Base-by-base conservation (phyloP, 2,329 filamentous ascomycete genomes). In the Zasmidium cellare region DNA sequence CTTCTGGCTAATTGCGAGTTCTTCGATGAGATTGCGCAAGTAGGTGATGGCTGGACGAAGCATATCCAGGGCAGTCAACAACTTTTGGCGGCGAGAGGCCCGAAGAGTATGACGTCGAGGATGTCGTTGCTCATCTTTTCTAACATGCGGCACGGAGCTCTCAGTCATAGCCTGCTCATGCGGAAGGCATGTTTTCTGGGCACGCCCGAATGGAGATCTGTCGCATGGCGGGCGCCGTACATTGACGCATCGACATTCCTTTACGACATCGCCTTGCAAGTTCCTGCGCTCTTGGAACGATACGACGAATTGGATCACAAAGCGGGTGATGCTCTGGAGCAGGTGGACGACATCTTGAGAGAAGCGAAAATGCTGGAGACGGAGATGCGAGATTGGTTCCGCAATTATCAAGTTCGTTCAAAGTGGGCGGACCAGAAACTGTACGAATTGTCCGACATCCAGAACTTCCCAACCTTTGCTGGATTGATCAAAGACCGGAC, bases 1-100 rank as follows among this genome's bases (percentile, higher is more conserved):
- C 54, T 72, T 3, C 57, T 72, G 16, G 68, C 63, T 9, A 61
- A 60, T 5, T 72, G 70, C 51, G 69, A 70, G 51, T 66, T 72
- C 38, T 72, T 65, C 59, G 67, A 70, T 28, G 65, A 71, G 41
- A 70, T 72, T 23, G 57, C 63, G n/a, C 61, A 66, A 31, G 62
- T 65, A 25, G 65, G 64, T 16, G 55, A 60, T 23, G 67, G 64
- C 31, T 72, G 68, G 70, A 59, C 55, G 25, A 61, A 65, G 45
- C 70, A 72, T 46, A 60, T 70, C 2, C 52, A 62, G 18, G 70
- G 70, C 14, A 58, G 61, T 9, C 64, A 69, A 35, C 66, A 69
- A n/a, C 57, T 72, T 3, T 61, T 71, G 12, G 57, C 62, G 16
- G 68, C 67, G 18, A 54, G 70, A 50, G 70, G 70, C 9, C 67